Base-by-base conservation (phyloP, 352 stramenopile genomes). In the Thalassiosira allenii region DNA sequence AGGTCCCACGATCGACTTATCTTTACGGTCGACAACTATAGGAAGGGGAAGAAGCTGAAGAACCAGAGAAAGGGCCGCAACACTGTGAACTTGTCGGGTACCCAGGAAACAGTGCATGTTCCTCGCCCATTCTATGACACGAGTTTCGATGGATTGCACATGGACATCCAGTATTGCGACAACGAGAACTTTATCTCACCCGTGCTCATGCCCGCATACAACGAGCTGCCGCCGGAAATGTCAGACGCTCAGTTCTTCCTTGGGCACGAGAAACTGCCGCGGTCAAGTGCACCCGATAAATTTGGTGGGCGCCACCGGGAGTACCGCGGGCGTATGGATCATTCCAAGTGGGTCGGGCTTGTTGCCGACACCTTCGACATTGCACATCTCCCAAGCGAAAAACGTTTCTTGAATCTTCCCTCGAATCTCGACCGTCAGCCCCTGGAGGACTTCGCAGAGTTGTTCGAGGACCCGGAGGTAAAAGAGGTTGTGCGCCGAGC, bases 11-110 rank as follows among this genome's bases (percentile, higher is more conserved):
- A n/a, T n/a, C n/a, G n/a, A n/a, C n/a, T n/a, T n/a, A n/a, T n/a
- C n/a, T n/a, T n/a, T n/a, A n/a, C n/a, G n/a, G n/a, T n/a, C n/a
- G 37, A 47, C 37, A 47, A 47, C 37, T 47, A 47, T 47, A 9
- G 17, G 37, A 17, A 17, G 37, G 37, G 37, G 37, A 9, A 47
- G 37, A 9, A 47, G 8, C 8, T 47, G 8, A 9, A 17, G 8
- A 9, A 47, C 37, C 37, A 47, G 17, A 9, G 37, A 17, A 17
- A 9, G 37, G 37, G 37, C 8, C 37, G 37, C 37, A 47, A 17
- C 9, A 9, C 8, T 8, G 8, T 47, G 8, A 17, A 17, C 17
- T 17, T 47, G 8, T 17, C 9, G 37, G 37, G 37, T 17, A 47
- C 37, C 9, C 37, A 47, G 8, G 8, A 47, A 17, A 47, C 17